These are phyloP conservation scores for Ajuga chamaepitys DNA, from an alignment of 257 asterid species.

Conservation along the genomic window DNA sequence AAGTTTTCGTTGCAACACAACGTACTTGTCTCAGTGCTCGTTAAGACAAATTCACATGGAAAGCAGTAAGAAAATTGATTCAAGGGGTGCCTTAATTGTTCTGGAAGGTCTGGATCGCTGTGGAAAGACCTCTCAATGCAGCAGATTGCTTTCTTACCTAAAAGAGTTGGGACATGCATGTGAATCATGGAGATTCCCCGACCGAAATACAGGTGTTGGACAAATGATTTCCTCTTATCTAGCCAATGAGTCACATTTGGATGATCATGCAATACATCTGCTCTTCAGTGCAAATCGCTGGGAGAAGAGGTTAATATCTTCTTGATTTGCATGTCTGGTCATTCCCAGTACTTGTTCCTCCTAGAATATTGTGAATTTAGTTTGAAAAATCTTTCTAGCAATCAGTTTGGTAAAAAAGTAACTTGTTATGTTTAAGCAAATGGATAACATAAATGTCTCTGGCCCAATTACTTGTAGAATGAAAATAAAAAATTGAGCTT, in stretches of 20 bases:
- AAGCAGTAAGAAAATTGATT: conserved; percentile 24
- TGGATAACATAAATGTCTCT: background rate
- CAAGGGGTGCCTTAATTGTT: conserved; percentile 88
- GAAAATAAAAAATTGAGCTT: conserved; percentile 1
- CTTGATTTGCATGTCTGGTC: background rate
- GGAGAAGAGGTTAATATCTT: conserved; percentile 58
- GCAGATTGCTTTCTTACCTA: conserved; percentile 49
- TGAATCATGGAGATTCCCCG: conserved; percentile 93
- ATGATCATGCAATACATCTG: conserved; percentile 82
- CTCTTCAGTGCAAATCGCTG: too few relatives aligned
- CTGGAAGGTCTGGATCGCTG: conserved; percentile 91
- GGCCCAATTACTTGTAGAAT: background rate
- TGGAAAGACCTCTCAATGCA: conserved; percentile 87
- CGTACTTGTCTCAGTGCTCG: conserved; percentile 37
- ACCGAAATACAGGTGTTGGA: conserved; percentile 82
- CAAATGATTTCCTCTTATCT: conserved; percentile 95
- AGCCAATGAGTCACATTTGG: conserved; percentile 65
- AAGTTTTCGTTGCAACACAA: conserved; percentile 22
- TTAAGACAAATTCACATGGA: conserved; percentile 63
- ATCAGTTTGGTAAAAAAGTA: too few relatives aligned
- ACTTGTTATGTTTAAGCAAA: background rate
- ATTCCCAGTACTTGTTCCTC: background rate
- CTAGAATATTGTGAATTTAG: background rate
- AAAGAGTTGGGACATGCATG: conserved; percentile 59
- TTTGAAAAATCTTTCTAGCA: too few relatives aligned